phyloP scores from a whole-genome alignment of 2,329 filamentous ascomycete species.

The Aspergillus bombycis region DNA sequence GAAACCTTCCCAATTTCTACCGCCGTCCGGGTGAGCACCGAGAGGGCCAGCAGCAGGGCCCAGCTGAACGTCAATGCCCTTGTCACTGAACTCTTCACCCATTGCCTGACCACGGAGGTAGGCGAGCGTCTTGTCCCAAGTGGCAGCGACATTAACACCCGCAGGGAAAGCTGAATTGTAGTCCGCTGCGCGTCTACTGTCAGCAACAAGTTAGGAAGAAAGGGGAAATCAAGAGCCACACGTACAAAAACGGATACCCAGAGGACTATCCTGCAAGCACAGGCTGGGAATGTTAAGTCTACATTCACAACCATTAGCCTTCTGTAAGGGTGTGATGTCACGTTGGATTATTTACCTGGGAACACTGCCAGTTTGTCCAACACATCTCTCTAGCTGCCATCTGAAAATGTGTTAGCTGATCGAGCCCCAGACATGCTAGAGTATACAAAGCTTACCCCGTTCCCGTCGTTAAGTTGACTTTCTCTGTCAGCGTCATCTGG shows the following conservation, averaged over 20 bases:
- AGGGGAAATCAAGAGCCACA: background rate
- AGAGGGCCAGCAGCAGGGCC: slow-evolving; percentile 78
- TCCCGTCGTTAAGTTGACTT: slow-evolving; percentile 94
- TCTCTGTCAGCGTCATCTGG: slow-evolving; percentile 80
- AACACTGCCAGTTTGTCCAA: slow-evolving; percentile 66
- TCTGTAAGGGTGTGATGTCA: slow-evolving; percentile 8
- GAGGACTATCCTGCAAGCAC: slow-evolving; percentile 85
- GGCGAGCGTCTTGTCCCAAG: slow-evolving; percentile 75
- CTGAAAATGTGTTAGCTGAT: slow-evolving; percentile 38
- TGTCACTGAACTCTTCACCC: slow-evolving; percentile 73
- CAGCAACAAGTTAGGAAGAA: background rate
- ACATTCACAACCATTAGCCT: background rate
- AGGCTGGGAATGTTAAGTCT: slow-evolving; percentile 65
- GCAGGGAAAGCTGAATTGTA: slow-evolving; percentile 81
- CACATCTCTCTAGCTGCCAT: slow-evolving; percentile 72
- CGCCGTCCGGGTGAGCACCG: slow-evolving; percentile 68
- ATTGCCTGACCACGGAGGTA: slow-evolving; percentile 71
- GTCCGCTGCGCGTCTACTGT: slow-evolving; percentile 56
- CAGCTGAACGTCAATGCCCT: slow-evolving; percentile 74
- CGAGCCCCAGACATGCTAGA: background rate
- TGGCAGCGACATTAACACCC: slow-evolving; percentile 78
- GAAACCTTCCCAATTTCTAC: slow-evolving; percentile 69
- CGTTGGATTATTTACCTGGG: slow-evolving; percentile 37
- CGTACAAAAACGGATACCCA: slow-evolving; percentile 72
- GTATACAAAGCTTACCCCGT: slow-evolving; percentile 64